phyloP scores from a whole-genome alignment of 768 basidiomycete genomes.

The Boletus barrowsii region DNA sequence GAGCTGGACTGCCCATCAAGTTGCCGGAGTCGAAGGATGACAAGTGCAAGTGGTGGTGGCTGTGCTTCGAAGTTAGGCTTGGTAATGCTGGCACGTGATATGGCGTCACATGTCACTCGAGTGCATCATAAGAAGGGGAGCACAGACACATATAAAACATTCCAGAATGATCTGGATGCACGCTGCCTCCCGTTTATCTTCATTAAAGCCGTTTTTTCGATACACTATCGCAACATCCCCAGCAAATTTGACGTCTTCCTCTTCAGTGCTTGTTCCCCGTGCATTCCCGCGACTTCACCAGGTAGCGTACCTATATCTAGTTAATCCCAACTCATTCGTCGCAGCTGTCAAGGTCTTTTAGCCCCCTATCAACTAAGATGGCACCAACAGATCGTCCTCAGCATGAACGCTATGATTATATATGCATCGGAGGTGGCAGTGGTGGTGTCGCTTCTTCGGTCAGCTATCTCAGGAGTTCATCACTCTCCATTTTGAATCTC shows the following conservation, averaged over 20 bases:
- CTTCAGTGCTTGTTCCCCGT: constrained; percentile 1
- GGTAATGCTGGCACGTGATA: constrained; percentile 10
- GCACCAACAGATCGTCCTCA: constrained; percentile 68
- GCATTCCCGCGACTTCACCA: constrained; percentile 23
- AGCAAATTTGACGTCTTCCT: constrained; percentile 14
- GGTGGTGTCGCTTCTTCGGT: constrained; percentile 90
- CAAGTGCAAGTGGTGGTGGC: too few species aligned
- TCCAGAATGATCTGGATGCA: constrained; percentile 10
- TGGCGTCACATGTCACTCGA: constrained; percentile 8
- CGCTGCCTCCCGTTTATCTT: not conserved
- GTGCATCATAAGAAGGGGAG: not conserved
- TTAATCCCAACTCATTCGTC: not conserved
- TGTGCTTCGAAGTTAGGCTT: not conserved
- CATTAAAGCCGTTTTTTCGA: constrained; percentile 10
- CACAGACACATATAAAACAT: constrained; percentile 8
- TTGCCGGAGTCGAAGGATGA: too few species aligned
- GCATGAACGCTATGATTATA: constrained; percentile 71
- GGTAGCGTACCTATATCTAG: constrained; percentile 13
- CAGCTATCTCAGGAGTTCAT: constrained; percentile 27
- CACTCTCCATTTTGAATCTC: not conserved
- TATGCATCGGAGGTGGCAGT: constrained; percentile 91
- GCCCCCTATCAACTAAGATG: constrained; percentile 49
- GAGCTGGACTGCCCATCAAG: too few species aligned
- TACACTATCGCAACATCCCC: constrained; percentile 1
- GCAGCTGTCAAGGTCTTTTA: constrained; percentile 49